Base-by-base conservation (phyloP, 495 filamentous ascomycete species). In the Penicillium soppii region DNA sequence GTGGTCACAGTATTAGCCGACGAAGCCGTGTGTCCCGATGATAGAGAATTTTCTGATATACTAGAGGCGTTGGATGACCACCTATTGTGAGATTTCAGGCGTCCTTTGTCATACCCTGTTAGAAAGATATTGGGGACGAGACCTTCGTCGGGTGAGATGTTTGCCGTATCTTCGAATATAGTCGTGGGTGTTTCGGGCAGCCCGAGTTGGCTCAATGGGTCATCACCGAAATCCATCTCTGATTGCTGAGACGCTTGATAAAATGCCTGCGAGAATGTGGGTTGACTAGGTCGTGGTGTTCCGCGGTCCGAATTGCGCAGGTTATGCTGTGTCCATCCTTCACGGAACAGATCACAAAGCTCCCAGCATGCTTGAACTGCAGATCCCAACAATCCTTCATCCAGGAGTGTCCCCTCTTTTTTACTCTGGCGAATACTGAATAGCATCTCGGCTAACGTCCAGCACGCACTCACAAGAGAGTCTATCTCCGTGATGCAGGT, bases 361-460 rank as follows among this genome's bases (percentile, higher is more conserved):
- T 95, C 91, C 91, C 91, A 96, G 68, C 91, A 96, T 5, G 91
- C 88, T 61, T 95, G 91, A 3, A 96, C 86, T 0, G 91, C 90
- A 3, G 88, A 92, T 13, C 88, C 85, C 5, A 95, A 77, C 6
- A 95, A 74, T 58, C 94, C 90, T 62, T 92, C 89, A 59, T 95
- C 89, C 0, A 88, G 73, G 0, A 71, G 65, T 58, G 85, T 90
- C 32, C 82, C 83, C 56, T 92, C 88, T 26, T 83, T 73, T 53
- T 81, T 87, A 66, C 84, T 92, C 59, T 96, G 91, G 4, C 91
- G 87, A 16, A 96, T 78, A 65, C 87, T 95, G 68, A 95, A 95
- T 1, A 96, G 79, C 89, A 95, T 95, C 65, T 96, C 91, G 2
- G 91, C 91, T 19, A 96, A 68, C 9, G 86, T 82, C 91, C 91